Conservation (phyloP, 108 stramenopile species). For the Epithemia pelagica region DNA sequence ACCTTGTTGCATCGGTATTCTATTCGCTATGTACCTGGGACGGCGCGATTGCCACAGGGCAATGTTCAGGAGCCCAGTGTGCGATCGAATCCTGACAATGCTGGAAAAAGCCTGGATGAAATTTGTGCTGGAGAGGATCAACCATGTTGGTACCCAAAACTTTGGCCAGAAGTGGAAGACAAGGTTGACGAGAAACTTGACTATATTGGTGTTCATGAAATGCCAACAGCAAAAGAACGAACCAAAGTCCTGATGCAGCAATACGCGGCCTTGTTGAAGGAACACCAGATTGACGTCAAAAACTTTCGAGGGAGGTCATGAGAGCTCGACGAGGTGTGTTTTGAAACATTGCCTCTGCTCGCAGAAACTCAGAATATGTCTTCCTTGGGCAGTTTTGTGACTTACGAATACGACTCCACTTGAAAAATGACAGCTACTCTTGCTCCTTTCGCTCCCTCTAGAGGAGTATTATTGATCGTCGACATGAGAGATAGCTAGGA, state of each 20-base stretch:
- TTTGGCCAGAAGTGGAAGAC: conserved; percentile 28
- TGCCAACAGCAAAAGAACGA: background rate
- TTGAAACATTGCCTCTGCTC: too few species aligned
- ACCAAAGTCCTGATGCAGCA: background rate
- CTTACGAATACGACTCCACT: too few species aligned
- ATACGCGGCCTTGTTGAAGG: background rate
- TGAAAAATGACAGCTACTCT: too few species aligned
- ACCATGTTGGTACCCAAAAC: conserved; percentile 34
- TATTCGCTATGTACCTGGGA: conserved; percentile 41
- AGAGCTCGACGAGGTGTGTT: too few species aligned
- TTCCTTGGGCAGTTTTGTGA: too few species aligned
- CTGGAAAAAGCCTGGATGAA: conserved; percentile 32
- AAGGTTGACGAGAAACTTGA: conserved; percentile 5
- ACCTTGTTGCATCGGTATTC: conserved; percentile 29
- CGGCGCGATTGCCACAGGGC: conserved; percentile 27
- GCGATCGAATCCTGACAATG: conserved; percentile 28
- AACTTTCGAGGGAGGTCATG: background rate
- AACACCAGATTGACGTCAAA: background rate
- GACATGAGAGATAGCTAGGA: too few species aligned
- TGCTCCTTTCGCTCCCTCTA: too few species aligned
- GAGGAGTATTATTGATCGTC: too few species aligned
- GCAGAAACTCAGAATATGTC: too few species aligned
- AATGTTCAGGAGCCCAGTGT: conserved; percentile 31
- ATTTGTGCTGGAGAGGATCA: conserved; percentile 16
- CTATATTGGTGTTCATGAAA: background rate